Percentiles rank a stretch among this genome's conserved stretches.
These are phyloP conservation scores for Dactylellina parvicollis DNA, from an alignment of 2,329 filamentous ascomycete species.

Conservation along the genomic window DNA sequence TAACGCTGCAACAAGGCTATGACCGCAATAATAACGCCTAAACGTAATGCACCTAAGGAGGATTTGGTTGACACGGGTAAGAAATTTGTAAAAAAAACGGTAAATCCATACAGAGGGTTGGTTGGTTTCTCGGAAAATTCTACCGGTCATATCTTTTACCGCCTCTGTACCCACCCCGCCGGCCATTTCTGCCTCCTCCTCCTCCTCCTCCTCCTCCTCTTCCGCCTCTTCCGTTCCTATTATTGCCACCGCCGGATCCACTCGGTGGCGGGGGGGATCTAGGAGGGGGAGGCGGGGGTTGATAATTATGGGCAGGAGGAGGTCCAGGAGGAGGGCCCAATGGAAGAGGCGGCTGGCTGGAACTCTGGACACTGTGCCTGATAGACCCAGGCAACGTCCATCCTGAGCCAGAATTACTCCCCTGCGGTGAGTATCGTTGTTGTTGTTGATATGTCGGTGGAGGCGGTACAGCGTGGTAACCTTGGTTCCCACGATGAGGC, in stretches of 20 bases:
- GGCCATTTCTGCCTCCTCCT: slow-evolving; percentile 4
- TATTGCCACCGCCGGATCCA: background rate
- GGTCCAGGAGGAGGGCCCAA: slow-evolving; percentile 31
- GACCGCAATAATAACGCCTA: no score
- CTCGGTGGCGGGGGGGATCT: slow-evolving; percentile 10
- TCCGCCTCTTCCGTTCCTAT: slow-evolving; percentile 21
- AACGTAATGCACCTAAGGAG: no score
- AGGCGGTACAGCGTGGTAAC: slow-evolving; percentile 39
- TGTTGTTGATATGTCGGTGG: slow-evolving; percentile 5
- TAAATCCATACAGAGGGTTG: no score
- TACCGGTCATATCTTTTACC: slow-evolving; percentile 16
- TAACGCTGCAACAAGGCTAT: no score
- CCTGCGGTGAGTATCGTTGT: background rate
- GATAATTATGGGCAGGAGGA: background rate
- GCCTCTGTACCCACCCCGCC: background rate
- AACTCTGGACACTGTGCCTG: slow-evolving; percentile 30
- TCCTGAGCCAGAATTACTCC: slow-evolving; percentile 19
- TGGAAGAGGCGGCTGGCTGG: slow-evolving; percentile 39
- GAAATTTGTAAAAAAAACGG: no score
- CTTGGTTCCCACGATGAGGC: slow-evolving; percentile 24
- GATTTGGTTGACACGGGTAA: no score
- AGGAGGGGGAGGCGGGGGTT: slow-evolving; percentile 15
- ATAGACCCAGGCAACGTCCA: slow-evolving; percentile 49
- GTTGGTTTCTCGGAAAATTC: background rate
- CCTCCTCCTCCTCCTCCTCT: slow-evolving; percentile 7